Percentiles rank a stretch among this genome's conserved stretches.
Evolutionary conservation across 148 eudicot genomes (phyloP).

Genomic region (Vaccinium macrocarpon): DNA sequence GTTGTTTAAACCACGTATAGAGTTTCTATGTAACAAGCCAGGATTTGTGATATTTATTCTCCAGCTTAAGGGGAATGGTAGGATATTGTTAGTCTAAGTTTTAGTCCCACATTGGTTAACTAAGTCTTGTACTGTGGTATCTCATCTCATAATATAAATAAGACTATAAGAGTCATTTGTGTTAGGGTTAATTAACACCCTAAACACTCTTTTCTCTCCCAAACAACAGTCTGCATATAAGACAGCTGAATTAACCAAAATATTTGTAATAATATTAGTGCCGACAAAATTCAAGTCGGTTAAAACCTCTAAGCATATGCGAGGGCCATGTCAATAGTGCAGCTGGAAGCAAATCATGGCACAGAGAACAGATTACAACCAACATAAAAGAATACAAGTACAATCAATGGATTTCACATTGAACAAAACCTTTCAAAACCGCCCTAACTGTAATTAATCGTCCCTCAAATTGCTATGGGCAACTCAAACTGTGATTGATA

Average conservation of each 20-base stretch:
- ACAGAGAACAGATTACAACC: background rate
- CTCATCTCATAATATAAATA: too few relatives aligned
- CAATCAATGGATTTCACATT: background rate
- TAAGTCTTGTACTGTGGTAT: too few relatives aligned
- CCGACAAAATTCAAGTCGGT: background rate
- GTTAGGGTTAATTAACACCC: too few relatives aligned
- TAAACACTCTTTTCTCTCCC: too few relatives aligned
- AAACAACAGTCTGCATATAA: background rate
- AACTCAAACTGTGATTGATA: background rate
- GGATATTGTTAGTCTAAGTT: too few relatives aligned
- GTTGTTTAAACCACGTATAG: too few relatives aligned
- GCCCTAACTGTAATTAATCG: background rate
- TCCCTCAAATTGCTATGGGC: background rate
- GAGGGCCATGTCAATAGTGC: background rate
- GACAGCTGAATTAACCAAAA: background rate
- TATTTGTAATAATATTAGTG: background rate
- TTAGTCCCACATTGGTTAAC: too few relatives aligned
- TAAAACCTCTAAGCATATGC: background rate
- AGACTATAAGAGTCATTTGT: too few relatives aligned
- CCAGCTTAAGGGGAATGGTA: too few relatives aligned
- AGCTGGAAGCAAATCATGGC: background rate
- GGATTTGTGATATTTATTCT: too few relatives aligned
- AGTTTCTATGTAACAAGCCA: too few relatives aligned
- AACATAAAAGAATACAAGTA: background rate
- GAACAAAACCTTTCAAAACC: background rate